Conservation (phyloP, 257 asterid species). For the Lycium barbarum region DNA sequence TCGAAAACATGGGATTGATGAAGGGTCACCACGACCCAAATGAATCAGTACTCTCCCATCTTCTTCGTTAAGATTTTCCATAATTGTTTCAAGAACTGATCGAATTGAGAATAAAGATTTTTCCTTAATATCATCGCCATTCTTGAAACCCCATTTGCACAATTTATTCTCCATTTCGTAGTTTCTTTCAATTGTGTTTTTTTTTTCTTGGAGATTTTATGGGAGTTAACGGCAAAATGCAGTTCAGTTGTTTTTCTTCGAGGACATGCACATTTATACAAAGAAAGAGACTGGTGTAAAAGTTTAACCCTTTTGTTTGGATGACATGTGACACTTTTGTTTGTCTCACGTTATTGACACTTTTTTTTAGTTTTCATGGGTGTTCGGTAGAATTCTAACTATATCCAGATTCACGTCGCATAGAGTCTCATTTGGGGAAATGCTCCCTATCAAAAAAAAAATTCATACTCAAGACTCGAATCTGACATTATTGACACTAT, state of each 20-base stretch:
- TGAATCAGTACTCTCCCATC: conserved; percentile 58
- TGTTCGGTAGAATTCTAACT: too few species aligned
- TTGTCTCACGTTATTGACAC: too few species aligned
- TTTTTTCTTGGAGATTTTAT: not conserved
- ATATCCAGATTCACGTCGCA: too few species aligned
- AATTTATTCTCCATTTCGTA: not conserved
- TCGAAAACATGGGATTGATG: conserved; percentile 72
- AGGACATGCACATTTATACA: not conserved
- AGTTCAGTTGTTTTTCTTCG: not conserved
- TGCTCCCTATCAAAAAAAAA: too few species aligned
- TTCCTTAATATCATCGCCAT: conserved; percentile 63
- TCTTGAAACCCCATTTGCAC: conserved; percentile 13
- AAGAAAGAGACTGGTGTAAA: too few species aligned
- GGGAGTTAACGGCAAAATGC: not conserved
- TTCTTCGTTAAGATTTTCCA: conserved; percentile 49
- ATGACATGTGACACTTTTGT: too few species aligned
- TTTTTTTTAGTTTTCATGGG: too few species aligned
- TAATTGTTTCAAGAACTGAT: conserved; percentile 54
- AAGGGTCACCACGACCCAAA: conserved; percentile 87
- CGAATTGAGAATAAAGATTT: conserved; percentile 67
- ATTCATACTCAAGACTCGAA: too few species aligned
- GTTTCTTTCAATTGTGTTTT: not conserved
- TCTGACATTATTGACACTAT: too few species aligned
- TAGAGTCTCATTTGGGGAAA: too few species aligned
- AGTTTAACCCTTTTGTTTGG: too few species aligned